Evolutionary conservation across 75 land plant genomes (phyloP).

Genomic region (Ceratopteris richardii): DNA sequence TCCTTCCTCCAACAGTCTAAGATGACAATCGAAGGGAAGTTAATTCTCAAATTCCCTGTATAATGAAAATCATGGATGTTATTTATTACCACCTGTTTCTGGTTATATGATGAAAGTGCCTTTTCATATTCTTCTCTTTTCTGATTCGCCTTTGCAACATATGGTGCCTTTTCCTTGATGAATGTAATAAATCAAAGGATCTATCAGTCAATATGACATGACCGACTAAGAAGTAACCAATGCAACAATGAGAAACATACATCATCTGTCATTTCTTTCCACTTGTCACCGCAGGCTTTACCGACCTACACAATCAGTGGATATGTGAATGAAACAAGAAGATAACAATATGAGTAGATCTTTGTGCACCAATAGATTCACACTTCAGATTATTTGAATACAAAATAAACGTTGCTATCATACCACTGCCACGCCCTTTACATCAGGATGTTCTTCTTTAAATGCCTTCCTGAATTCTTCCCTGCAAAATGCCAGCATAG

Average conservation of each 20-base stretch:
- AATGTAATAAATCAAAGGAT: neutral
- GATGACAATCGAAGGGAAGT: too few species aligned
- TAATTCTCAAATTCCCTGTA: too few species aligned
- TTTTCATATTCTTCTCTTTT: neutral
- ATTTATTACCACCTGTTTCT: conserved; percentile 3
- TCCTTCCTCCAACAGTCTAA: neutral
- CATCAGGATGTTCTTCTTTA: conserved; percentile 32
- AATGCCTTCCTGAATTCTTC: conserved; percentile 23
- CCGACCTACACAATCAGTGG: conserved; percentile 31
- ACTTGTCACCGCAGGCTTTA: conserved; percentile 43
- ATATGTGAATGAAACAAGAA: neutral
- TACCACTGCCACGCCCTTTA: conserved; percentile 34
- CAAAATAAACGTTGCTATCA: neutral
- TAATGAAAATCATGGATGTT: neutral
- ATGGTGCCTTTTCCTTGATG: conserved; percentile 1
- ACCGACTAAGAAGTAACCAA: too few species aligned
- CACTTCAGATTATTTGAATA: neutral
- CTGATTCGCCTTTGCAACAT: conserved; percentile 1
- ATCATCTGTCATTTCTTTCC: conserved; percentile 34
- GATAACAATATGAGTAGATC: neutral
- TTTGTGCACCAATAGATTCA: too few species aligned
- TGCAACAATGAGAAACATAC: conserved; percentile 11
- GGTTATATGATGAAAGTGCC: conserved; percentile 2
- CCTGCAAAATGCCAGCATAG: conserved; percentile 15
- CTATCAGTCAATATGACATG: too few species aligned